phyloP scores from a whole-genome alignment of 2,329 filamentous ascomycete genomes.

The Delphinella strobiligena region DNA sequence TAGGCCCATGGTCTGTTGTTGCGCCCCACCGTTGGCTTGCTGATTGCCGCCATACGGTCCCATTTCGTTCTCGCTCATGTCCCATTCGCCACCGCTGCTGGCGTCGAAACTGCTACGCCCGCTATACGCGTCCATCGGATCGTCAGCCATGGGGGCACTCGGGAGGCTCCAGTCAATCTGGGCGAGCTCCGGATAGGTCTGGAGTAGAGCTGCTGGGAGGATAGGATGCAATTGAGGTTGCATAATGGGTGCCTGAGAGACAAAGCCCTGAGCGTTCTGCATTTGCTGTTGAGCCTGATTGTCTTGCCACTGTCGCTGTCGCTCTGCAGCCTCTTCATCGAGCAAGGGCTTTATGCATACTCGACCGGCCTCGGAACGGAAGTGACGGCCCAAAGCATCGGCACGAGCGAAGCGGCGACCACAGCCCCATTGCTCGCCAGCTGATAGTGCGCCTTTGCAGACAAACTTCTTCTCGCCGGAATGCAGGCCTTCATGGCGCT shows the following conservation, averaged over 20 bases:
- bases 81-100: conserved; percentile 56
- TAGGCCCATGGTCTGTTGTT: conserved; percentile 11
- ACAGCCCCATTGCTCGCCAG: conserved; percentile 79
- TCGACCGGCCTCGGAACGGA: conserved; percentile 86
- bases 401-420: conserved; percentile 87
- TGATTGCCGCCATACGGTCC: conserved; percentile 8
- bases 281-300: conserved; percentile 49
- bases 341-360: conserved; percentile 96
- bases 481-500: conserved; percentile 90
- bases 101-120: conserved; percentile 68
- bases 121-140: conserved; percentile 58
- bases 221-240: conserved; percentile 35
- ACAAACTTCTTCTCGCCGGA: conserved; percentile 98
- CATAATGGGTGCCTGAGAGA: conserved; percentile 18
- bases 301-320: conserved; percentile 60
- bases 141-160: conserved; percentile 32
- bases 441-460: conserved; percentile 81
- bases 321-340: conserved; percentile 80
- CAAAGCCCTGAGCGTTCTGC: conserved; percentile 34
- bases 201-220: conserved; percentile 76
- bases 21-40: conserved; percentile 12
- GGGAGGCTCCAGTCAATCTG: conserved; percentile 63
- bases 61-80: conserved; percentile 47
- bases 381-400: conserved; percentile 75
- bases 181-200: conserved; percentile 88